A percentile compares a stretch with the other conserved stretches of the same genome.
Evolutionary conservation across 306 rosid species (phyloP).

Genomic region (Mimosa pudica): DNA sequence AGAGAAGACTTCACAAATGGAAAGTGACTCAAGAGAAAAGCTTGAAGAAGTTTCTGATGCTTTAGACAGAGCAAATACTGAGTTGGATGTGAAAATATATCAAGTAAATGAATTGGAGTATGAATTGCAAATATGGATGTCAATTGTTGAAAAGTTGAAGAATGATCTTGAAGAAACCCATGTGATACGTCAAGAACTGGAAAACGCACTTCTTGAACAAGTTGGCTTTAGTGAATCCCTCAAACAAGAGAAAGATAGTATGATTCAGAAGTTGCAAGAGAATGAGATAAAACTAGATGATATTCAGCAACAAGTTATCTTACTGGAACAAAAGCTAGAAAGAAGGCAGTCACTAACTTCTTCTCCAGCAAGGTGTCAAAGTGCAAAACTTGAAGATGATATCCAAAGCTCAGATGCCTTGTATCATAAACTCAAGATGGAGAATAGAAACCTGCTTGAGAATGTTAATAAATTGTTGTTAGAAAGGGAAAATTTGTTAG

Average conservation of each 20-base stretch:
- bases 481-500: constrained; percentile 62
- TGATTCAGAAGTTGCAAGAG: constrained; percentile 46
- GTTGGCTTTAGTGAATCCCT: constrained; percentile 54
- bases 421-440: constrained; percentile 54
- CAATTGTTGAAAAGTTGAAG: constrained; percentile 48
- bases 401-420: constrained; percentile 54
- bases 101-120: constrained; percentile 62
- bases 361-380: constrained; percentile 32
- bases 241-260: constrained; percentile 54
- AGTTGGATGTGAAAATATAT: constrained; percentile 49
- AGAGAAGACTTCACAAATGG: constrained; percentile 34
- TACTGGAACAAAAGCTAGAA: constrained; percentile 50
- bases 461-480: constrained; percentile 53
- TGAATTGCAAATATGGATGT: constrained; percentile 68
- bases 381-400: constrained; percentile 62
- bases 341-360: constrained; percentile 43
- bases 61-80: constrained; percentile 47
- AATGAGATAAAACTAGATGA: constrained; percentile 42
- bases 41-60: constrained; percentile 42
- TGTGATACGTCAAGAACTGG: constrained; percentile 57
- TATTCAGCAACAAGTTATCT: constrained; percentile 49
- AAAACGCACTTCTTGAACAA: constrained; percentile 72
- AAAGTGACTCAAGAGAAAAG: constrained; percentile 32
- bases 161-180: constrained; percentile 56
- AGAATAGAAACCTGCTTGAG: constrained; percentile 61